Evolutionary conservation across 2,329 filamentous ascomycete species (phyloP).

Genomic region (Fusarium sp.): DNA sequence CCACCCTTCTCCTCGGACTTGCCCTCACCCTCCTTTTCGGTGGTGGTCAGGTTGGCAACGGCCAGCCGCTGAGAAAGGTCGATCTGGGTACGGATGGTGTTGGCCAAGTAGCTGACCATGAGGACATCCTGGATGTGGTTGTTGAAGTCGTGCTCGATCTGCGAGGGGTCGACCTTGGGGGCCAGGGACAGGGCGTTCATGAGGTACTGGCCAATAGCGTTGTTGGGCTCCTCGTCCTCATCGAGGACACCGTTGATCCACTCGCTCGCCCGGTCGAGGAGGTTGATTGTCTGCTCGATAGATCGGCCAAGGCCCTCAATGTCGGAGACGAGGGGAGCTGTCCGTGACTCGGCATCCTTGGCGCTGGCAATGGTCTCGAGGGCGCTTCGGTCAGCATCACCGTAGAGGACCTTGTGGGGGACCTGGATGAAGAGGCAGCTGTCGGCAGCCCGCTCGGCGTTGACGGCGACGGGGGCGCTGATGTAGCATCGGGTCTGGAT

Average conservation of each 20-base stretch:
- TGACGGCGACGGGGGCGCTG: constrained; percentile 92
- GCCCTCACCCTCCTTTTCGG: constrained; percentile 59
- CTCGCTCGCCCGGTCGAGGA: constrained; percentile 88
- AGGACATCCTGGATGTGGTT: constrained; percentile 99
- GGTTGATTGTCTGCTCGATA: constrained; percentile 84
- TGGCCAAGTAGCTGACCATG: constrained; percentile 96
- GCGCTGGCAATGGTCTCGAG: constrained; percentile 86
- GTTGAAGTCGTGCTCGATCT: constrained; percentile 99
- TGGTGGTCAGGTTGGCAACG: constrained; percentile 69
- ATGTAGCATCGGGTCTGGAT: constrained; percentile 95
- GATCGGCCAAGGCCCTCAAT: constrained; percentile 88
- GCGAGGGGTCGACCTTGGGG: constrained; percentile 88
- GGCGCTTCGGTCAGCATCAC: constrained; percentile 70
- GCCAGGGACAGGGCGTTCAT: constrained; percentile 92
- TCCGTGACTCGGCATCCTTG: constrained; percentile 77
- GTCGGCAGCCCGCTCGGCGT: constrained; percentile 91
- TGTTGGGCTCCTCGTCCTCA: constrained; percentile 88
- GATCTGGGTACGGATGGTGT: constrained; percentile 98
- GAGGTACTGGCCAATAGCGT: constrained; percentile 90
- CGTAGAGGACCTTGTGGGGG: constrained; percentile 91
- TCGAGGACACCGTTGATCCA: constrained; percentile 95
- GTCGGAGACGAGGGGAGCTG: constrained; percentile 79
- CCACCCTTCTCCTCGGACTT: constrained; percentile 57
- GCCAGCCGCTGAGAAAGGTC: constrained; percentile 95
- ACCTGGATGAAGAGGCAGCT: constrained; percentile 98